Evolutionary conservation across 2,329 filamentous ascomycete species (phyloP).

Genomic region (Epichloe bromicola): DNA sequence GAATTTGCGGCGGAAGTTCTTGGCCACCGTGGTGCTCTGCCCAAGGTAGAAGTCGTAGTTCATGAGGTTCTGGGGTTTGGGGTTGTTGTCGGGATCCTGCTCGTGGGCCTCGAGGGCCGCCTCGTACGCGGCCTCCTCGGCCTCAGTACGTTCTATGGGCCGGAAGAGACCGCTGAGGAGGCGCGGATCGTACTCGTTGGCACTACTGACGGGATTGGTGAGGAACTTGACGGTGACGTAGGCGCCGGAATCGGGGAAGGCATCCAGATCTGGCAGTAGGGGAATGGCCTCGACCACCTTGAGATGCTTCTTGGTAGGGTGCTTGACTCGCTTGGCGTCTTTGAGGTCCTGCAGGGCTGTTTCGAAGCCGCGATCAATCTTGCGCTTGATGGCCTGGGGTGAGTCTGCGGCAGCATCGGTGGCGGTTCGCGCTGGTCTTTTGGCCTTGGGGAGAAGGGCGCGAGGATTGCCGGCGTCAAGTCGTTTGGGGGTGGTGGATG

Average conservation of each 20-base stretch:
- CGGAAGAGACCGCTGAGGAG: conserved; percentile 48
- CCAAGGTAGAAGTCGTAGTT: conserved; percentile 57
- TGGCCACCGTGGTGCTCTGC: conserved; percentile 31
- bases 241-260: conserved; percentile 57
- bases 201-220: conserved; percentile 45
- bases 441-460: conserved; percentile 21
- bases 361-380: conserved; percentile 51
- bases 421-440: conserved; percentile 29
- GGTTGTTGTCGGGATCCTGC: conserved; percentile 41
- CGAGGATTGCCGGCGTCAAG: conserved; percentile 30
- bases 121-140: conserved; percentile 39
- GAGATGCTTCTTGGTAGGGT: conserved; percentile 45
- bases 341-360: conserved; percentile 39
- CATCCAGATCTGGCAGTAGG: conserved; percentile 51
- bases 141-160: conserved; percentile 42
- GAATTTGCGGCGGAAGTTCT: conserved; percentile 47
- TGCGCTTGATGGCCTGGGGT: conserved; percentile 53
- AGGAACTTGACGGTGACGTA: conserved; percentile 59
- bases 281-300: conserved; percentile 47
- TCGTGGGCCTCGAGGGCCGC: conserved; percentile 39
- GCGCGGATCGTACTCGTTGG: conserved; percentile 42
- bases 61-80: conserved; percentile 43
- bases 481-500: conserved; percentile 42
- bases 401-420: conserved; percentile 48
- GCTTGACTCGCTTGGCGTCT: conserved; percentile 39